These are phyloP conservation scores for Colletotrichum endophyticum DNA, from an alignment of 2,329 filamentous ascomycete species.

Conservation along the genomic window DNA sequence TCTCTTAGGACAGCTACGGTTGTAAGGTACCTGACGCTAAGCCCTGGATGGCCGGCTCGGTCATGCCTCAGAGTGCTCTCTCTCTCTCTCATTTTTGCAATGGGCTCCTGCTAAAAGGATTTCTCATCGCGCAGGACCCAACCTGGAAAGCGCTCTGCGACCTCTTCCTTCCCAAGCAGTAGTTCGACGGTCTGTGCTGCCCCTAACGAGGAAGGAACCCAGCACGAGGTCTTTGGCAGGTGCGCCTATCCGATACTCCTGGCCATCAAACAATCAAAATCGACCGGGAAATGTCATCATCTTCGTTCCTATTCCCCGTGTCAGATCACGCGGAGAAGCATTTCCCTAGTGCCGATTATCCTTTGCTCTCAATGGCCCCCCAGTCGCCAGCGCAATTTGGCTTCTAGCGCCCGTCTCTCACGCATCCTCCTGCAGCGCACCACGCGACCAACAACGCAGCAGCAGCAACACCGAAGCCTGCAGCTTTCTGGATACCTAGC, in stretches of 20 bases:
- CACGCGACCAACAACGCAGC: neutral
- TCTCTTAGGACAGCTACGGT: neutral
- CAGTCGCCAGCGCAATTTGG: neutral
- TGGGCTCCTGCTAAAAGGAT: neutral
- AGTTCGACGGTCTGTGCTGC: neutral
- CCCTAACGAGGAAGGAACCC: neutral
- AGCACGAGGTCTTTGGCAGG: neutral
- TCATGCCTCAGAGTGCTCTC: neutral
- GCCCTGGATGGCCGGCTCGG: neutral
- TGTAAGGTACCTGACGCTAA: slow-evolving; percentile 15
- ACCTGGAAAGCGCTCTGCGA: neutral
- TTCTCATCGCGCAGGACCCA: neutral
- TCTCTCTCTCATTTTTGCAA: neutral
- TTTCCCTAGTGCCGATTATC: neutral
- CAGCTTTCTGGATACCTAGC: neutral
- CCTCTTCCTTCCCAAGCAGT: slow-evolving; percentile 14
- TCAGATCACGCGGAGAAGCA: slow-evolving; percentile 10
- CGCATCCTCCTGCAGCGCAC: neutral
- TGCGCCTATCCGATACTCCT: neutral
- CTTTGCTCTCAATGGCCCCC: neutral
- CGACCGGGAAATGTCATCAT: slow-evolving; percentile 6
- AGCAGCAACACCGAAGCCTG: neutral
- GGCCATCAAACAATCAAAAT: neutral
- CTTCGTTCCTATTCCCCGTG: neutral
- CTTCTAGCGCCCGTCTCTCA: neutral